phyloP scores from a whole-genome alignment of 1,139 yeast genomes.

The Kurtzmaniella quercitrusa region DNA sequence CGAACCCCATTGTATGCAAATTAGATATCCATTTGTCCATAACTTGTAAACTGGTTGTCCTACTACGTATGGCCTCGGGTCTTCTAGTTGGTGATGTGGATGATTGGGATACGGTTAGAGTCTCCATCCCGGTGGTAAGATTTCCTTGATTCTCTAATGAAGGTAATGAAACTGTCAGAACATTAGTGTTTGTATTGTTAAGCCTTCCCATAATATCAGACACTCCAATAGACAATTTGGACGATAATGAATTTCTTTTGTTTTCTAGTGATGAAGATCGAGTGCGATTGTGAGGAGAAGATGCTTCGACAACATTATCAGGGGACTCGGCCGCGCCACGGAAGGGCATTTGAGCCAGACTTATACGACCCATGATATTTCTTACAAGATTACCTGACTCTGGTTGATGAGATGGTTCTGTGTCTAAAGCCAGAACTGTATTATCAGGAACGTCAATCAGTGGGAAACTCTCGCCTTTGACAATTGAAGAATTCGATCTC shows the following conservation, averaged over 20 bases:
- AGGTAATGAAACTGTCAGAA: slow-evolving; percentile 28
- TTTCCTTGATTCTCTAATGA: slow-evolving; percentile 23
- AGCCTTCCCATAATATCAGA: slow-evolving; percentile 42
- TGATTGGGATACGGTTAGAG: slow-evolving; percentile 5
- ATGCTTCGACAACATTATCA: neutral
- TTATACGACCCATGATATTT: slow-evolving; percentile 32
- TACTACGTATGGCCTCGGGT: slow-evolving; percentile 27
- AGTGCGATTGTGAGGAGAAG: slow-evolving; percentile 17
- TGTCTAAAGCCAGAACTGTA: neutral
- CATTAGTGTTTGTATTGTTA: slow-evolving; percentile 21
- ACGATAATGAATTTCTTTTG: slow-evolving; percentile 33
- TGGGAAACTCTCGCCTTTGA: slow-evolving; percentile 26
- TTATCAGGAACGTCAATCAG: slow-evolving; percentile 7
- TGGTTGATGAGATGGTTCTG: slow-evolving; percentile 10
- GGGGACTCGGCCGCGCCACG: slow-evolving; percentile 1
- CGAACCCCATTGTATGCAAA: slow-evolving; percentile 14
- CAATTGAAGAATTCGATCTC: slow-evolving; percentile 29
- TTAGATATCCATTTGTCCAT: slow-evolving; percentile 47
- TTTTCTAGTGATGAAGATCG: slow-evolving; percentile 35
- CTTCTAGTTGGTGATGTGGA: slow-evolving; percentile 13
- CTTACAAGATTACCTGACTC: slow-evolving; percentile 23
- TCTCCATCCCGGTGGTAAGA: slow-evolving; percentile 5
- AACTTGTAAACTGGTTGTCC: slow-evolving; percentile 40
- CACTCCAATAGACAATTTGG: slow-evolving; percentile 39
- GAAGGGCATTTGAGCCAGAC: slow-evolving; percentile 24